These are phyloP conservation scores for Ceriops tagal DNA, from an alignment of 345 rosid genomes.

Conservation along the genomic window DNA sequence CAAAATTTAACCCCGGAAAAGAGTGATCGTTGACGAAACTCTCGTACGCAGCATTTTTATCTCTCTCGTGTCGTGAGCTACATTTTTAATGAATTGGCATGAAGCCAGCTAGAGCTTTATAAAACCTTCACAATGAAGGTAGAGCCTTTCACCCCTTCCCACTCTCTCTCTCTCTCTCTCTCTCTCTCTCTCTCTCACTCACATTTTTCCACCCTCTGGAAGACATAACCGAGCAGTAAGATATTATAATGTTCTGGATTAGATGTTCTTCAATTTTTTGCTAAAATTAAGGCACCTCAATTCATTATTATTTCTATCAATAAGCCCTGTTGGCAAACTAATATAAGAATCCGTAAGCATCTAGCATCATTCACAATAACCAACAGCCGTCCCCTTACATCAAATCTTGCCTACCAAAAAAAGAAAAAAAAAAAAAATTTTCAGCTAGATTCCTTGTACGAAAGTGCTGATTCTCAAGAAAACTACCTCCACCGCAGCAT, in stretches of 20 bases:
- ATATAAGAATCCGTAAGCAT: neutral
- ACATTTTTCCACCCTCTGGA: too few species aligned
- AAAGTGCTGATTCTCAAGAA: too few species aligned
- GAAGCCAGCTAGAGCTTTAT: neutral
- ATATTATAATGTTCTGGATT: neutral
- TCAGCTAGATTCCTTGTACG: too few species aligned
- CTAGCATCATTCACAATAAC: neutral
- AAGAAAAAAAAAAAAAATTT: neutral
- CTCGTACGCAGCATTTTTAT: neutral
- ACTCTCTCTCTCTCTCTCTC: too few species aligned
- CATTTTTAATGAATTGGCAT: neutral
- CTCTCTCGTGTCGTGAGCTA: neutral
- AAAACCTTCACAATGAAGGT: constrained; percentile 18
- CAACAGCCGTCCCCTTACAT: neutral
- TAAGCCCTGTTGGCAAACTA: neutral
- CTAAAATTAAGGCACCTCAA: neutral
- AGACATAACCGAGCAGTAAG: neutral
- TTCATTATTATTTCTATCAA: neutral
- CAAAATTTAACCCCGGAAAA: too few species aligned
- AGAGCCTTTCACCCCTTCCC: too few species aligned
- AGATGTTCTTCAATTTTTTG: constrained; percentile 7
- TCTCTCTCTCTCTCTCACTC: too few species aligned
- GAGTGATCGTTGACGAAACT: too few species aligned
- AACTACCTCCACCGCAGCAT: too few species aligned
- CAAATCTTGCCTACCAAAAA: neutral